A percentile compares a stretch with the other conserved stretches of the same genome.
These are phyloP conservation scores for Penicillium sp. DNA, from an alignment of 2,329 filamentous ascomycete species.

Conservation along the genomic window DNA sequence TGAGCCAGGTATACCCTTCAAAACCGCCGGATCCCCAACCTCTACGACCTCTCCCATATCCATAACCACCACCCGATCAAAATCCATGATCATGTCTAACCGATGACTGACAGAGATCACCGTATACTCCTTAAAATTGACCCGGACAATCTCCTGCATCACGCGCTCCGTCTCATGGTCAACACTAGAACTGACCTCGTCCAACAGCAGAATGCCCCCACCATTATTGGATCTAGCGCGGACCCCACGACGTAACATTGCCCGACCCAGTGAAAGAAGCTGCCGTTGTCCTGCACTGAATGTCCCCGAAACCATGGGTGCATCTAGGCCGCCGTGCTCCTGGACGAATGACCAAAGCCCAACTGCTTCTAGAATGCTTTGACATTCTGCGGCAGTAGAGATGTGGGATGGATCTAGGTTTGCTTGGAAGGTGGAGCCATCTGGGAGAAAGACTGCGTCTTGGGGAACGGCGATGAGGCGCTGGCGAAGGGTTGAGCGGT, in stretches of 20 bases:
- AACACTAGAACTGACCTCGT: slow-evolving; percentile 66
- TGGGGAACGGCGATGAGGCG: slow-evolving; percentile 56
- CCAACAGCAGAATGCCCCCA: slow-evolving; percentile 51
- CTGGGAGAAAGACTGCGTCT: slow-evolving; percentile 55
- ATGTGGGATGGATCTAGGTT: slow-evolving; percentile 45
- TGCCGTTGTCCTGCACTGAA: background rate
- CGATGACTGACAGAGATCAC: slow-evolving; percentile 69
- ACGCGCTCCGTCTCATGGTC: slow-evolving; percentile 59
- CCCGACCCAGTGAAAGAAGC: background rate
- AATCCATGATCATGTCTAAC: slow-evolving; percentile 63
- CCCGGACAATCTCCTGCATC: slow-evolving; percentile 59
- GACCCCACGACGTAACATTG: background rate
- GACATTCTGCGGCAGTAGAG: slow-evolving; percentile 17
- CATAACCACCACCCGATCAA: slow-evolving; percentile 61
- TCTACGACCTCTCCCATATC: slow-evolving; percentile 55
- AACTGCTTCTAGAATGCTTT: background rate
- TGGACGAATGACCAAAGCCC: background rate
- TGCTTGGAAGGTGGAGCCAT: slow-evolving; percentile 40
- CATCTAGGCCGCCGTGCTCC: background rate
- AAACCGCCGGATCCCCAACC: slow-evolving; percentile 13
- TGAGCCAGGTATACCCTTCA: background rate
- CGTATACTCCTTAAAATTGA: slow-evolving; percentile 55
- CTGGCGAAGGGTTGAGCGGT: slow-evolving; percentile 47
- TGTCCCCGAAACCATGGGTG: background rate
- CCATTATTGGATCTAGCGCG: background rate